These are phyloP conservation scores for Salvia hispanica DNA, from an alignment of 257 asterid species.

Conservation along the genomic window DNA sequence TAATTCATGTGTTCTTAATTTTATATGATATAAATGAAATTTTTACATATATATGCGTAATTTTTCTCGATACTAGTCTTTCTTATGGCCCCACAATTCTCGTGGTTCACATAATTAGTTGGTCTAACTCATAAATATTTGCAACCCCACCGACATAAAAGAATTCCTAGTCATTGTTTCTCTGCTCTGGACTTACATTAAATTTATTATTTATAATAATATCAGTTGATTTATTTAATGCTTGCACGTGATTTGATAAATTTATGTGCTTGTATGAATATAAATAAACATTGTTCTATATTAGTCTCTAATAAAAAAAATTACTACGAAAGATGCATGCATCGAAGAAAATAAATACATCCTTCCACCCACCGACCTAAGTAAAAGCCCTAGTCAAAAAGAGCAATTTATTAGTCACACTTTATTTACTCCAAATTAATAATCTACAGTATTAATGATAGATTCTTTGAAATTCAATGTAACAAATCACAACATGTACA, in stretches of 20 bases:
- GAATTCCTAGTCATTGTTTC: slow-evolving; percentile 5
- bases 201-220: background rate
- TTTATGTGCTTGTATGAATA: background rate
- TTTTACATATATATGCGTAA: background rate
- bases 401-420: background rate
- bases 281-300: background rate
- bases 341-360: background rate
- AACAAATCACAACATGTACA: slow-evolving; percentile 19
- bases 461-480: too few relatives aligned
- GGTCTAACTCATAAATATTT: slow-evolving; percentile 22
- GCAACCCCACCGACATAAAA: slow-evolving; percentile 34
- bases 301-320: background rate
- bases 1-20: too few relatives aligned
- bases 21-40: too few relatives aligned
- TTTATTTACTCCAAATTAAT: slow-evolving; percentile 1
- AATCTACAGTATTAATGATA: too few relatives aligned
- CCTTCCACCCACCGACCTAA: slow-evolving; percentile 12
- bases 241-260: background rate
- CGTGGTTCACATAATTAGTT: slow-evolving; percentile 33
- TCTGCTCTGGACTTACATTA: background rate
- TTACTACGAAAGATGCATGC: too few relatives aligned
- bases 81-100: slow-evolving; percentile 35
- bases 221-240: background rate
- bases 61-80: background rate
- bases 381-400: slow-evolving; percentile 9